Evolutionary conservation across 2,329 filamentous ascomycete genomes (phyloP), one percentile per base, ranked within the genome.

Genomic region (Botrytis aclada): DNA sequence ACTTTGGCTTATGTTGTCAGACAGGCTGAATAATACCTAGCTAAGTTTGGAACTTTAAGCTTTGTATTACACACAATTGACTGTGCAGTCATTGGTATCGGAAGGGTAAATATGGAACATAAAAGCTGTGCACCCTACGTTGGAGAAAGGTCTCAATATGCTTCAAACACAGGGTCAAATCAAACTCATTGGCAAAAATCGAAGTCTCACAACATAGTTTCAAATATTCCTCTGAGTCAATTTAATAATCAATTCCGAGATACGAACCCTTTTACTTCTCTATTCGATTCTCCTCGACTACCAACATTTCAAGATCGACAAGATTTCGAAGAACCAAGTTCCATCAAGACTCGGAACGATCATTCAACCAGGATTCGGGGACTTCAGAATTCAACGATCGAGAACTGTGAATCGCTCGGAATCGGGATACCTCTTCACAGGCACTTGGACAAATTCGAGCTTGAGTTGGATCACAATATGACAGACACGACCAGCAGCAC

Each of bases 21-120:
- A 72, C 70, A 60, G 43, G 70, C 62, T 72, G 62, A 60, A 58
- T 60, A 51, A 51, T 14, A 69, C 25, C 62, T 41, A 66, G 20
- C 51, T 39, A 32, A 32, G 37, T 72, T 32, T 58, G 39, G 62
- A 67, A 39, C n/a, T 47, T 39, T 39, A 45, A 41, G 29, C 32
- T 45, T 45, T 43, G 47, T 58, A 22, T 56, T 39, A 64, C 60
- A 58, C 62, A 66, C 54, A 39, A 25, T n/a, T 41, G 22, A 47
- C 37, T 12, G 29, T 47, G 29, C 14, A 45, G 20, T 66, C 22
- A 45, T 34, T 32, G 41, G 37, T 60, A 61, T 64, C 37, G 37
- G 70, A 69, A 69, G 51, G 32, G 39, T 25, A 72, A 72, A 72
- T 69, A 72, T 67, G 51, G 34, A 39, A 62, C 69, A 72, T 72